Evolutionary conservation across 179 eudicot genomes (phyloP).

Genomic region (Amaranthus tricolor): DNA sequence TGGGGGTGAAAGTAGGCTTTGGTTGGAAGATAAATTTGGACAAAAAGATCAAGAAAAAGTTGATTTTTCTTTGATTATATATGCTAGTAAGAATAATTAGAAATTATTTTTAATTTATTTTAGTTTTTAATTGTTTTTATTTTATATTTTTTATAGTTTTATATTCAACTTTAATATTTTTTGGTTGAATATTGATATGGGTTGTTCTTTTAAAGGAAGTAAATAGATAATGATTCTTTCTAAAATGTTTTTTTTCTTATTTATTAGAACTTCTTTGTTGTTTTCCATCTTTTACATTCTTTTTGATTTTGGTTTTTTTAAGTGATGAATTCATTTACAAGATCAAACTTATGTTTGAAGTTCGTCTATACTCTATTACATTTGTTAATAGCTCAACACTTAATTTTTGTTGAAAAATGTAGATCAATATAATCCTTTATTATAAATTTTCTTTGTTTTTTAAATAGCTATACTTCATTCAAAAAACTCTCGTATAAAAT

Average conservation of each 20-base stretch:
- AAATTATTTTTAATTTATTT: background rate
- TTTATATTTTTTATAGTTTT: background rate
- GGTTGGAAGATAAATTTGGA: slow-evolving; percentile 66
- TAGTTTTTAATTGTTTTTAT: background rate
- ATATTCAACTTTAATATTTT: slow-evolving; percentile 11
- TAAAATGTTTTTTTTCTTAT: background rate
- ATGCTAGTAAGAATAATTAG: slow-evolving; percentile 52
- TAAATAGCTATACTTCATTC: too few species aligned
- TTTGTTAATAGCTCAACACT: too few species aligned
- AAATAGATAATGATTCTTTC: slow-evolving; percentile 22
- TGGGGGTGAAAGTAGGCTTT: slow-evolving; percentile 70
- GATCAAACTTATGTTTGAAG: too few species aligned
- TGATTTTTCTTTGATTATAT: slow-evolving; percentile 66
- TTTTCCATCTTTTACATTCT: background rate
- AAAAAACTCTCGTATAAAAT: too few species aligned
- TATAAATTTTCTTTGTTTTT: too few species aligned
- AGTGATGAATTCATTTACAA: background rate
- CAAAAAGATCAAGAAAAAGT: slow-evolving; percentile 43
- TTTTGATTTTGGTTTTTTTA: background rate
- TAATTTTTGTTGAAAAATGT: too few species aligned
- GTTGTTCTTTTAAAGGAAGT: slow-evolving; percentile 16
- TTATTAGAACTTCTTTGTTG: too few species aligned
- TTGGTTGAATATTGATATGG: slow-evolving; percentile 11
- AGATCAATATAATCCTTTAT: too few species aligned
- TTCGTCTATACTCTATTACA: too few species aligned